Conservation (phyloP, 495 filamentous ascomycete species). For the Penicillium atrosanguineum region DNA sequence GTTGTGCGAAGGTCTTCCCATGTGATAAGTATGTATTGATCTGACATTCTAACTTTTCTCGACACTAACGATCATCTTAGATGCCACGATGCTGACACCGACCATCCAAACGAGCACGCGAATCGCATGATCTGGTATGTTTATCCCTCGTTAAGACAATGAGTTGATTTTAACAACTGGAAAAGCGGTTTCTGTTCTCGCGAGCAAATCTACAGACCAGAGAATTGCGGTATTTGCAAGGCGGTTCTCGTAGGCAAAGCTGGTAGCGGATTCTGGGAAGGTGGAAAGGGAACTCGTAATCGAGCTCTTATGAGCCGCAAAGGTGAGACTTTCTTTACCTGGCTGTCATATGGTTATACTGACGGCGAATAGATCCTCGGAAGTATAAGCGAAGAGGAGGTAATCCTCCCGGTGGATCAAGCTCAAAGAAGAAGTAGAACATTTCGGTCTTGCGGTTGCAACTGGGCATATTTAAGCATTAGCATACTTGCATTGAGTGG, state of each 20-base stretch:
- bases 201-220: constrained; percentile 79
- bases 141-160: background rate
- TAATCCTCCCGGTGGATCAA: constrained; percentile 11
- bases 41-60: background rate
- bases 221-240: constrained; percentile 77
- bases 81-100: constrained; percentile 73
- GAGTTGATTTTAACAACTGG: background rate
- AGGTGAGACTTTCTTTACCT: constrained; percentile 30
- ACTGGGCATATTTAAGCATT: background rate
- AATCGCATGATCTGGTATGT: constrained; percentile 79
- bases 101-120: constrained; percentile 79
- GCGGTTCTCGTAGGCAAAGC: constrained; percentile 66
- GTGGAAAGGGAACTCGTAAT: constrained; percentile 81
- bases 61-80: constrained; percentile 25
- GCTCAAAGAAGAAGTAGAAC: constrained; percentile 13
- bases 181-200: constrained; percentile 69
- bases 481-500: background rate
- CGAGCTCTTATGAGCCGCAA: constrained; percentile 67
- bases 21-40: constrained; percentile 61
- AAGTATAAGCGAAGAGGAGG: constrained; percentile 12
- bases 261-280: constrained; percentile 86
- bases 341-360: constrained; percentile 21
- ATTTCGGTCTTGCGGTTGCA: background rate
- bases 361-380: constrained; percentile 3
- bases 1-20: constrained; percentile 66